Base-by-base conservation (phyloP, 2,329 filamentous ascomycete genomes). In the Stemphylium vesicarium region DNA sequence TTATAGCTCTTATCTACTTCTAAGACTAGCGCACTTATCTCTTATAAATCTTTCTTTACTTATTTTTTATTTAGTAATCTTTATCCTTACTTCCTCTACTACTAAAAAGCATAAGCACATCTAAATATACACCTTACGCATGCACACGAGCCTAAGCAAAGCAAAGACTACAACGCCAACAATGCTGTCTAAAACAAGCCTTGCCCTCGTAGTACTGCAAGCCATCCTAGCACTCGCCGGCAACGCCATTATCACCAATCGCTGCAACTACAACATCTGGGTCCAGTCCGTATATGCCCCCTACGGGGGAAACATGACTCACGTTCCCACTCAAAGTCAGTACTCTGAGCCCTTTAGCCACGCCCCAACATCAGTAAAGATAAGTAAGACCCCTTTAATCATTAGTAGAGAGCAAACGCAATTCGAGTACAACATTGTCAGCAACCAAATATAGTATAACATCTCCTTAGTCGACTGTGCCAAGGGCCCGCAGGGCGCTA, bases 401-500 rank as follows among this genome's bases (percentile, higher is more conserved):
- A 15, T 57, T n/a, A 43, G 38, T 12, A 64, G 60, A 12, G 40
- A 59, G 11, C 64, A 69, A n/a, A 69, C 67, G 1, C 67, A 70
- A 37, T 68, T 69, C 41, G 66, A 70, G 20, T 70, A 70, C 55
- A 59, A 55, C 50, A 60, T 66, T 32, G 53, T 50, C 6, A 44
- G 41, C 12, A 50, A 46, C 42, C 52, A 59, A 24, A 18, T 70
- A 11, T 70, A 60, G 60, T 70, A 63, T 53, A 63, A 70, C 43
- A 64, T 70, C 42, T 69, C 66, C 1, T 65, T 69, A 20, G 66
- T 70, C 42, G 57, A 70, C 45, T 70, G 67, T 46, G 66, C 65
- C 1, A 55, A 61, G 9, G 65, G 61, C 20, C 20, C 20, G 20
- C 20, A 22, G 20, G 20, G 20, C 20, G 20, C 20, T 22, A 22